Conservation (phyloP, 2,329 filamentous ascomycete species). For the Aspergillus versicolor region DNA sequence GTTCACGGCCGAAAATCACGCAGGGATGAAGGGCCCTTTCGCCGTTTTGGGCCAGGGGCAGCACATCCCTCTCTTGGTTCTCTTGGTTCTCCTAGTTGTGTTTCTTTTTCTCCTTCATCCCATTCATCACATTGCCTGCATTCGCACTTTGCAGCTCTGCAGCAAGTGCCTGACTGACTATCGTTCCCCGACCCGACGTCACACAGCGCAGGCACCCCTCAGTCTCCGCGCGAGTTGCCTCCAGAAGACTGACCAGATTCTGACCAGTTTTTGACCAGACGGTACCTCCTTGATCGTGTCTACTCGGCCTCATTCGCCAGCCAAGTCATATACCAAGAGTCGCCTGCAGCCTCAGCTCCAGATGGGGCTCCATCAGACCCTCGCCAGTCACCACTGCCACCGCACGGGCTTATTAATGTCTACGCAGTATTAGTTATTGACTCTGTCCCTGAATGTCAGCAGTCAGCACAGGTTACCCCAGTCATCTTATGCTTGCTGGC, state of each 20-base stretch:
- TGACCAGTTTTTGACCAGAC: not conserved
- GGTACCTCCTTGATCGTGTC: not conserved
- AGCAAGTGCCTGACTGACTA: not conserved
- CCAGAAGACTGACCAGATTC: not conserved
- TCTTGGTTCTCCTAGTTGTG: not conserved
- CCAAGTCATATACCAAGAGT: not conserved
- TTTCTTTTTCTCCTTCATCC: not conserved
- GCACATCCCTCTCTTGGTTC: not conserved
- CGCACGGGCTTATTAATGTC: not conserved
- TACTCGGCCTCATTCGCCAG: not conserved
- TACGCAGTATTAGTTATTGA: no score
- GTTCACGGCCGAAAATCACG: not conserved
- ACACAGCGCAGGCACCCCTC: not conserved
- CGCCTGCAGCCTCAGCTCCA: not conserved
- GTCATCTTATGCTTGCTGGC: no score
- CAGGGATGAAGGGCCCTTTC: not conserved
- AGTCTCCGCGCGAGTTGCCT: not conserved
- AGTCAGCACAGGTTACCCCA: no score
- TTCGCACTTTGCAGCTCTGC: no score
- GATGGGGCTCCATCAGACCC: not conserved
- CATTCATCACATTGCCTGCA: not conserved
- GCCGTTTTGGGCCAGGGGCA: not conserved
- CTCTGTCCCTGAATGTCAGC: no score
- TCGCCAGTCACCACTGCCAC: not conserved
- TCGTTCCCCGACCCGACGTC: not conserved